Conservation (phyloP, 2,329 filamentous ascomycete genomes). For the Cladosporium cucumerinum region DNA sequence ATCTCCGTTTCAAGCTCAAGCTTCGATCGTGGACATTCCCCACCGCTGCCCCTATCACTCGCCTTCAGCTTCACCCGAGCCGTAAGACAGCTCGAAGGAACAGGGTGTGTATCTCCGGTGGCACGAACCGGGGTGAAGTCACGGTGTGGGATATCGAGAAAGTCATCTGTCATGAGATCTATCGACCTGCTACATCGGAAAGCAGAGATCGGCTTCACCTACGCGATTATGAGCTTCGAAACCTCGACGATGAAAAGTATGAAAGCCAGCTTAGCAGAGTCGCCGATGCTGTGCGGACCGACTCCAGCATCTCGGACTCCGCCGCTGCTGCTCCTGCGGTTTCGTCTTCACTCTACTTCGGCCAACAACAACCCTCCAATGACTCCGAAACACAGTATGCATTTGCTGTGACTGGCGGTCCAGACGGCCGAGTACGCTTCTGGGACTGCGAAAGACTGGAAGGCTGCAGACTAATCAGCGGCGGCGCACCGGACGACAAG, state of each 20-base stretch:
- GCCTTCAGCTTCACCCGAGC: slow-evolving; percentile 70
- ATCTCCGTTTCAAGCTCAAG: slow-evolving; percentile 87
- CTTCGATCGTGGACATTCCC: slow-evolving; percentile 85
- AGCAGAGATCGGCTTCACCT: slow-evolving; percentile 43
- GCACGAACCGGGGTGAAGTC: slow-evolving; percentile 81
- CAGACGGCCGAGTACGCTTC: slow-evolving; percentile 86
- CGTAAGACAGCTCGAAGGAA: slow-evolving; percentile 59
- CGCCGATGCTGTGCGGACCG: slow-evolving; percentile 61
- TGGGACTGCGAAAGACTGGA: slow-evolving; percentile 85
- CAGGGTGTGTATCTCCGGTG: slow-evolving; percentile 85
- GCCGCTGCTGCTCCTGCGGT: slow-evolving; percentile 45
- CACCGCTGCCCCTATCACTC: slow-evolving; percentile 74
- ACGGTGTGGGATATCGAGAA: slow-evolving; percentile 96
- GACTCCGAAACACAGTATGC: slow-evolving; percentile 70
- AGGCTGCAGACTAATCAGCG: slow-evolving; percentile 75
- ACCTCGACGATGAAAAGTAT: slow-evolving; percentile 82
- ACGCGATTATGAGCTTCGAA: slow-evolving; percentile 75
- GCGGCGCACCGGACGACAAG: slow-evolving; percentile 59
- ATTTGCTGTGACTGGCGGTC: slow-evolving; percentile 82
- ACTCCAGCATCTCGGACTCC: slow-evolving; percentile 42
- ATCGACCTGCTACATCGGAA: slow-evolving; percentile 63
- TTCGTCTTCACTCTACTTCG: slow-evolving; percentile 70
- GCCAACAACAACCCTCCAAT: slow-evolving; percentile 66
- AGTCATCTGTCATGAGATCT: slow-evolving; percentile 81
- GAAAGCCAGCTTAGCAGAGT: slow-evolving; percentile 86